Conservation (phyloP, 371 early-diverging fungal species). For the Haplosporangium sp. region DNA sequence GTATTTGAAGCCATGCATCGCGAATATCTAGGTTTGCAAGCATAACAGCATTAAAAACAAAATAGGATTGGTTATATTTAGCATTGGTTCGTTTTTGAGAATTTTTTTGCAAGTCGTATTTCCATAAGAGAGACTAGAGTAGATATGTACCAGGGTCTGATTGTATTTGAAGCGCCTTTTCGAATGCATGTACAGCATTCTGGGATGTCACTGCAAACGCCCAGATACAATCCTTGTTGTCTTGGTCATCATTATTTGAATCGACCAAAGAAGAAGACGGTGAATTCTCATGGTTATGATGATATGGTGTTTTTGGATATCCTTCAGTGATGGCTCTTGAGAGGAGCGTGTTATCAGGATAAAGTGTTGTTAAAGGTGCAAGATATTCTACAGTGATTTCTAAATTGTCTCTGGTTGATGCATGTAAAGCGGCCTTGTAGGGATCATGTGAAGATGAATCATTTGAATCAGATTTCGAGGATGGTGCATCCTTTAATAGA, state of each 20-base stretch:
- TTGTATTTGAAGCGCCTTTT: slow-evolving; percentile 17
- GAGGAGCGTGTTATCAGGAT: slow-evolving; percentile 12
- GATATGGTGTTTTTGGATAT: slow-evolving; percentile 1
- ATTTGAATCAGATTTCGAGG: background rate
- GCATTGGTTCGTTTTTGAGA: background rate
- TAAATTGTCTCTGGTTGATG: background rate
- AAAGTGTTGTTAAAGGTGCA: slow-evolving; percentile 28
- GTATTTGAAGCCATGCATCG: slow-evolving; percentile 35
- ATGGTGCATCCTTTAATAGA: slow-evolving; percentile 22
- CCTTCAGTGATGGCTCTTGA: slow-evolving; percentile 18
- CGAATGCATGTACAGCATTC: slow-evolving; percentile 32
- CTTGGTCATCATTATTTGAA: background rate
- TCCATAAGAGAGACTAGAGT: background rate
- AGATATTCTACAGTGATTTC: slow-evolving; percentile 18
- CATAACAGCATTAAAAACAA: background rate
- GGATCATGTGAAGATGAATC: slow-evolving; percentile 8
- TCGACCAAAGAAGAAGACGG: background rate
- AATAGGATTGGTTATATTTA: too few relatives aligned
- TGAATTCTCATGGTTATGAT: background rate
- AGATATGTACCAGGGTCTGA: slow-evolving; percentile 14
- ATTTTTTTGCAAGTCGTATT: background rate
- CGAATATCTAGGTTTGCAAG: slow-evolving; percentile 14
- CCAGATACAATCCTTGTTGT: slow-evolving; percentile 8
- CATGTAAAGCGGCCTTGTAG: slow-evolving; percentile 14
- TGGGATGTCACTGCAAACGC: slow-evolving; percentile 46